These are phyloP conservation scores for Dioszegia aurantiaca DNA, from an alignment of 768 basidiomycete species.

Conservation along the genomic window DNA sequence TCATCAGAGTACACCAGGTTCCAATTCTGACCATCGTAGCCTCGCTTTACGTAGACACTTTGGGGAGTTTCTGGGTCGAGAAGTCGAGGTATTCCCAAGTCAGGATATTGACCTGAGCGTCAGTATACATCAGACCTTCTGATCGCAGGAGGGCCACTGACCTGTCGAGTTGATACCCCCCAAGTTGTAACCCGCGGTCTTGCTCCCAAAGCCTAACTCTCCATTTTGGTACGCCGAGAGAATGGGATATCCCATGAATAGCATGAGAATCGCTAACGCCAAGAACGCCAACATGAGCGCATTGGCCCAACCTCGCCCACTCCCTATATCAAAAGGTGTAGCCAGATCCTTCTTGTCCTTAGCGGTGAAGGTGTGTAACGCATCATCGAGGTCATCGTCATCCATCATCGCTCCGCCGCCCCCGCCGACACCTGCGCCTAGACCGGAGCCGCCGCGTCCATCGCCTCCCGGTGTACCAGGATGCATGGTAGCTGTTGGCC, in stretches of 20 bases:
- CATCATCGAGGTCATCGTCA: constrained; percentile 50
- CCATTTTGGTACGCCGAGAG: constrained; percentile 32
- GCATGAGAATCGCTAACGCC: constrained; percentile 52
- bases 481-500: constrained; percentile 14
- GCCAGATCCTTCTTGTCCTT: constrained; percentile 56
- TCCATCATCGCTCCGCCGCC: constrained; percentile 19
- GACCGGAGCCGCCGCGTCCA: neutral
- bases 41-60: constrained; percentile 57
- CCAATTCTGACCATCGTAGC: constrained; percentile 58
- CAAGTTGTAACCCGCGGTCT: constrained; percentile 59
- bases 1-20: constrained; percentile 83
- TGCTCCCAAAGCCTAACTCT: constrained; percentile 17
- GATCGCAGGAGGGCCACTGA: constrained; percentile 57
- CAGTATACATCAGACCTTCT: constrained; percentile 65
- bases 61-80: constrained; percentile 74
- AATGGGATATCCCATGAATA: constrained; percentile 41
- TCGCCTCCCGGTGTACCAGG: neutral
- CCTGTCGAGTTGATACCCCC: constrained; percentile 67
- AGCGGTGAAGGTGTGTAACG: constrained; percentile 47
- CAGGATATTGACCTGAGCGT: constrained; percentile 58
- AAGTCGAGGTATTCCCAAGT: constrained; percentile 59
- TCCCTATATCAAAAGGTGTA: constrained; percentile 63
- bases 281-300: constrained; percentile 67
- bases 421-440: constrained; percentile 1
- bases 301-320: constrained; percentile 68